phyloP scores from a whole-genome alignment of 176 grass and related monocot species.

The Hordeum marinum region DNA sequence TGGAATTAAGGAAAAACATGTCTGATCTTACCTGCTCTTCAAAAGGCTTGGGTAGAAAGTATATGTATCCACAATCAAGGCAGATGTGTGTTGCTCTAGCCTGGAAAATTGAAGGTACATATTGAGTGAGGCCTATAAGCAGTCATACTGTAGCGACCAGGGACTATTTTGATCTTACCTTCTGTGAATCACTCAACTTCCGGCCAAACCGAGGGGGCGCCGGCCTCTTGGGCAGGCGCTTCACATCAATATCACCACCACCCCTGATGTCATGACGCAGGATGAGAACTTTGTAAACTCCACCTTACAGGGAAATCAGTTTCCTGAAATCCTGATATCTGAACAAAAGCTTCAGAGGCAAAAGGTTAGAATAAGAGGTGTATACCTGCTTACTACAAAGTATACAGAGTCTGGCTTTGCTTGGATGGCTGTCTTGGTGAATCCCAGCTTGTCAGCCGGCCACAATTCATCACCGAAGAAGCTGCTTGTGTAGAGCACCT shows the following conservation, averaged over 20 bases:
- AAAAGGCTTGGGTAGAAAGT: conserved; percentile 90
- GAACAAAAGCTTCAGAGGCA: background rate
- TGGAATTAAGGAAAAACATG: conserved; percentile 2
- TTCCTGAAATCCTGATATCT: conserved; percentile 3
- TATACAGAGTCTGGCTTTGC: conserved; percentile 95
- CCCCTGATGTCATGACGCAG: conserved; percentile 38
- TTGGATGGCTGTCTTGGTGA: conserved; percentile 96
- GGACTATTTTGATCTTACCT: conserved; percentile 39
- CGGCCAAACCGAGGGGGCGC: conserved; percentile 84
- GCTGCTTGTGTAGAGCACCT: conserved; percentile 92
- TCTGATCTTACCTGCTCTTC: conserved; percentile 65
- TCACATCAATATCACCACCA: conserved; percentile 70
- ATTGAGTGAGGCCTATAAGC: background rate
- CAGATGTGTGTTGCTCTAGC: conserved; percentile 94
- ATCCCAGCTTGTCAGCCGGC: conserved; percentile 98
- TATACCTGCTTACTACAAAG: conserved; percentile 85
- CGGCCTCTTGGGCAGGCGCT: conserved; percentile 74
- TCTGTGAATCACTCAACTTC: conserved; percentile 76
- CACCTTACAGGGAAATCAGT: background rate
- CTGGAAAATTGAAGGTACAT: conserved; percentile 28
- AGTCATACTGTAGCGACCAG: background rate
- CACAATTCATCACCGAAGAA: conserved; percentile 96
- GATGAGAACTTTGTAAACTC: background rate
- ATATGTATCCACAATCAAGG: conserved; percentile 94
- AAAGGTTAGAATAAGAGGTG: background rate